Conservation (phyloP, 176 grass and related monocot species). For the Zea mays region DNA sequence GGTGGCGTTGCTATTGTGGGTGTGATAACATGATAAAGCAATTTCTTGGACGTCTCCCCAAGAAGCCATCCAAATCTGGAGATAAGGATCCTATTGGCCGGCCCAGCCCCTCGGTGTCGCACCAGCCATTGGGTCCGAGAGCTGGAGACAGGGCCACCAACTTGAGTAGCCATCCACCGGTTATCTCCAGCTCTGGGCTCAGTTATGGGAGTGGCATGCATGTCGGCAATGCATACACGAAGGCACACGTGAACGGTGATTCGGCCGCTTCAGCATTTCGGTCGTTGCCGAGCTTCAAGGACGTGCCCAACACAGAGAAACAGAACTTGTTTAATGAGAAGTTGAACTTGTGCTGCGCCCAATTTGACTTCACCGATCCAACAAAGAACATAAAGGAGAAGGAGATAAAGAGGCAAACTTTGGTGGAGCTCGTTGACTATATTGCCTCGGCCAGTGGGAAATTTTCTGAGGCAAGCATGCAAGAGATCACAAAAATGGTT, state of each 20-base stretch:
- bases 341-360: slow-evolving; percentile 61
- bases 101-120: slow-evolving; percentile 34
- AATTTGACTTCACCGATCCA: slow-evolving; percentile 72
- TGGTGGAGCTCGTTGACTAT: slow-evolving; percentile 78
- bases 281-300: slow-evolving; percentile 67
- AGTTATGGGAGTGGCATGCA: slow-evolving; percentile 49
- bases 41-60: slow-evolving; percentile 68
- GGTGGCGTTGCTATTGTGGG: slow-evolving; percentile 15
- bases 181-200: slow-evolving; percentile 62
- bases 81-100: slow-evolving; percentile 58
- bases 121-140: slow-evolving; percentile 35
- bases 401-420: slow-evolving; percentile 74
- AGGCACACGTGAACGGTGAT: slow-evolving; percentile 47
- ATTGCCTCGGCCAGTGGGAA: slow-evolving; percentile 43
- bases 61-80: slow-evolving; percentile 65
- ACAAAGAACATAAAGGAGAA: slow-evolving; percentile 71
- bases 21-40: slow-evolving; percentile 74
- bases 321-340: slow-evolving; percentile 65
- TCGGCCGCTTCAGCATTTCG: slow-evolving; percentile 20
- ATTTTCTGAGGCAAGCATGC: slow-evolving; percentile 74
- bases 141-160: slow-evolving; percentile 39
- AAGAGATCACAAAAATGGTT: slow-evolving; percentile 65
- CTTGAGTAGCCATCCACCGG: slow-evolving; percentile 38
- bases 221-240: slow-evolving; percentile 36
- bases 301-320: slow-evolving; percentile 71